Base-by-base conservation (phyloP, 768 basidiomycete species). In the Amanita subjunquillea region DNA sequence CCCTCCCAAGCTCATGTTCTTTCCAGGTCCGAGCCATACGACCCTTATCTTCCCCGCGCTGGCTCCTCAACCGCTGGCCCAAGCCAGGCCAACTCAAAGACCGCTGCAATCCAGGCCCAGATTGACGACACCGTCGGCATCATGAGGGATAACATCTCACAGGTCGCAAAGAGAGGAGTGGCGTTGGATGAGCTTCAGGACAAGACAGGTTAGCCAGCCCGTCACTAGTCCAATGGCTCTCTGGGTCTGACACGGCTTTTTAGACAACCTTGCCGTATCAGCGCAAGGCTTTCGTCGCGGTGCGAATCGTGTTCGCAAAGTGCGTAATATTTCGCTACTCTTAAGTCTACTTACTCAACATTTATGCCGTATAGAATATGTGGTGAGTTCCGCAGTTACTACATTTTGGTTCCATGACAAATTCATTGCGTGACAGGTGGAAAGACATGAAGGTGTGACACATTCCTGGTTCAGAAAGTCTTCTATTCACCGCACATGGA, bases 231-330 rank as follows among this genome's bases (percentile, higher is more conserved):
- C 22, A 12, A 34, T 22, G 30, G 12, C 4, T 2, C 25, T 22
- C 34, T 52, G 6, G 5, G 15, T 13, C 43, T 46, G n/a, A 52
- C 27, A 12, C 30, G 43, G 38, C 22, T 42, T 56, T 38, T 15
- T 50, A 96, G 96, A 99, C 70, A 96, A 87, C 65, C 80, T 99
- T 52, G 95, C 96, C 29, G 90, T 95, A 39, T 96, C 93, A 23
- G 96, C 96, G n/a, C 95, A 99, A 72, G 92, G 93, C 25, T 99
- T 99, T 82, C 85, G 93, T 56, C 80, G 92, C 58, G 94, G 96
- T 58, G 96, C 96, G 49, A 97, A 97, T 72, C 79, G 91, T 55
- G 96, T 99, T 50, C 84, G 96, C 67, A 99, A 98, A 81, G 91
- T 93, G 63, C 59, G 81, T 36, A n/a, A 49, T 36, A 27, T 30